These are phyloP conservation scores for Schoenoplectus triqueter DNA, from an alignment of 202 grass and related monocot species.

Conservation along the genomic window DNA sequence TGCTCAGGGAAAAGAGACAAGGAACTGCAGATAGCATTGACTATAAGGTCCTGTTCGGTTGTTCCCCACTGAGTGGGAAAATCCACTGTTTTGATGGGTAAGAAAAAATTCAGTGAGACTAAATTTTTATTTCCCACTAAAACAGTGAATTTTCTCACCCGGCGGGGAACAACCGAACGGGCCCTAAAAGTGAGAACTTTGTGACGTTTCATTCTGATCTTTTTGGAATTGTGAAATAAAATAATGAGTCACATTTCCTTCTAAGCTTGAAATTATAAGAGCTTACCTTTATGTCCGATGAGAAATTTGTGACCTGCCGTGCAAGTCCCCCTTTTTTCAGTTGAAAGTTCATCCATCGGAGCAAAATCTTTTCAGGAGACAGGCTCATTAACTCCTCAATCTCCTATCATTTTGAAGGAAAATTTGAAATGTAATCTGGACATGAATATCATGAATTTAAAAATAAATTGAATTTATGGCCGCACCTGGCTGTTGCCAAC, in stretches of 20 bases:
- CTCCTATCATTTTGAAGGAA: conserved; percentile 53
- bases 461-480: background rate
- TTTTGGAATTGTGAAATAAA: background rate
- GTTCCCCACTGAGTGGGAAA: too few relatives aligned
- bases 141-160: too few relatives aligned
- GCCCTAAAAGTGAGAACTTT: background rate
- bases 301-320: conserved; percentile 75
- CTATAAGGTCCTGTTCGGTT: too few relatives aligned
- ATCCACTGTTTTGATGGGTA: too few relatives aligned
- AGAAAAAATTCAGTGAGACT: too few relatives aligned
- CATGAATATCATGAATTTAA: background rate
- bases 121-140: too few relatives aligned
- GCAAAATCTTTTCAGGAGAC: conserved; percentile 92
- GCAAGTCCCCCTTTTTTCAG: conserved; percentile 79
- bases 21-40: too few relatives aligned
- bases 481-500: conserved; percentile 75
- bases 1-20: background rate
- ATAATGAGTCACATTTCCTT: background rate
- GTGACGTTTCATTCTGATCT: background rate
- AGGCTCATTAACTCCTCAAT: conserved; percentile 89
- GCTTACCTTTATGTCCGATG: conserved; percentile 88
- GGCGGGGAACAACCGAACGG: too few relatives aligned
- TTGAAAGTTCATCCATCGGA: conserved; percentile 98
- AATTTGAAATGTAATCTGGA: background rate
- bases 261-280: conserved; percentile 23